Percentiles rank a stretch among this genome's conserved stretches.
Conservation (phyloP, 2,329 filamentous ascomycete genomes). For the Calonectria hawksworthii region DNA sequence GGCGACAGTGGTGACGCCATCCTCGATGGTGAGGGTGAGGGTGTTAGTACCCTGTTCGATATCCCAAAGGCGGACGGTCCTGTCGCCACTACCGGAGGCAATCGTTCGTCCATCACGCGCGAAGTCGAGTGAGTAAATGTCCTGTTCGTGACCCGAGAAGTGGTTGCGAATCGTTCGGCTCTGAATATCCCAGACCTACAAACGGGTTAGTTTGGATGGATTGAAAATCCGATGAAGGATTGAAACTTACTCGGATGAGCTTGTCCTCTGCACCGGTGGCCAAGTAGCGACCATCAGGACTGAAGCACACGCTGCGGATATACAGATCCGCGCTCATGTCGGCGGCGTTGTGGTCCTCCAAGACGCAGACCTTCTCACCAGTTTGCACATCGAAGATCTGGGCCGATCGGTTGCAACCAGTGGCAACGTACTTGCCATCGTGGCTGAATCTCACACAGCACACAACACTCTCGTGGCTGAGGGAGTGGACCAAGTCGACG, state of each 20-base stretch:
- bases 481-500: slow-evolving; percentile 92
- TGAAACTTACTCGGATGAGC: slow-evolving; percentile 83
- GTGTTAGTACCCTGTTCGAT: slow-evolving; percentile 87
- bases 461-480: slow-evolving; percentile 95
- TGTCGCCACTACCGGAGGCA: slow-evolving; percentile 93
- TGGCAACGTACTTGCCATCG: slow-evolving; percentile 95
- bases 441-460: slow-evolving; percentile 98
- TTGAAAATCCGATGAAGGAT: neutral
- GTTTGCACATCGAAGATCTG: slow-evolving; percentile 96
- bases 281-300: slow-evolving; percentile 92
- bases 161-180: slow-evolving; percentile 88
- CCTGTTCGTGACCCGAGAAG: slow-evolving; percentile 97
- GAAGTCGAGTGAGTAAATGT: slow-evolving; percentile 98
- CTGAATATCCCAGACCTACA: slow-evolving; percentile 93
- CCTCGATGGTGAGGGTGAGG: slow-evolving; percentile 91
- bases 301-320: slow-evolving; percentile 98
- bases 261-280: slow-evolving; percentile 98
- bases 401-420: slow-evolving; percentile 98
- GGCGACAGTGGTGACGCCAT: slow-evolving; percentile 96
- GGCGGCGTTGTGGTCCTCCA: slow-evolving; percentile 85
- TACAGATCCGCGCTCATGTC: slow-evolving; percentile 94
- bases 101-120: slow-evolving; percentile 94
- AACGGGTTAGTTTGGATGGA: slow-evolving; percentile 28
- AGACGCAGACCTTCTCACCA: slow-evolving; percentile 88
- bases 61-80: slow-evolving; percentile 96